Evolutionary conservation across 345 rosid genomes (phyloP), one percentile per base, ranked within the genome.

Genomic region (Salix viminalis): DNA sequence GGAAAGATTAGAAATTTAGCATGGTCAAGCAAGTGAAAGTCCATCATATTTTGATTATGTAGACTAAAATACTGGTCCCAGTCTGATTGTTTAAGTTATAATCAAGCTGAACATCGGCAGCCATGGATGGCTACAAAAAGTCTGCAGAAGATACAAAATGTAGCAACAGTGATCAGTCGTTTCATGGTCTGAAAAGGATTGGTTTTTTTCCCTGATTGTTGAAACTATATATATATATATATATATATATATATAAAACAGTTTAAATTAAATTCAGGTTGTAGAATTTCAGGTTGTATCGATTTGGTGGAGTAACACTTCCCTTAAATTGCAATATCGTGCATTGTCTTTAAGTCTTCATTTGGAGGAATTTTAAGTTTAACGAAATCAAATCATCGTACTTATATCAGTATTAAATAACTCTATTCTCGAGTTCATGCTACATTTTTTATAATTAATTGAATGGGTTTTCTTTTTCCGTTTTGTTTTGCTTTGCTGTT

Each of bases 11-110:
- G 79, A 79, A 82, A 68, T 44, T 54, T 52, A 52, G 76, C 28
- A 46, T 15, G 73, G 60, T 76, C 66, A 34, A 72, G 79, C 39
- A 84, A 82, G 86, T 84, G 81, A 81, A 72, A 65, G 36, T 52
- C 64, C 28, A 23, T 23, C 0, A 23, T 58, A 9, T 58, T 21
- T 54, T 69, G 46, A 52, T 39, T 56, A 39, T 19, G 9, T 23
- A 62, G 70, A 69, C 18, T 16, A 21, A 62, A 15, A 21, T 14
- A 23, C 5, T 12, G 64, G 18, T 1, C 21, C 41, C 6, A 19
- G 23, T 18, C 37, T 34, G 30, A 2, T 34, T 21, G 18, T 52
- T 54, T 12, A 34, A 71, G 65, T 14, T 12, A 2, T 28, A 70
- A 70, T 46, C 58, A 46, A 7, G 9, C 15, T 16, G 19, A 70